Evolutionary conservation across 2,329 filamentous ascomycete species (phyloP).

Genomic region (Alternaria infectoria): DNA sequence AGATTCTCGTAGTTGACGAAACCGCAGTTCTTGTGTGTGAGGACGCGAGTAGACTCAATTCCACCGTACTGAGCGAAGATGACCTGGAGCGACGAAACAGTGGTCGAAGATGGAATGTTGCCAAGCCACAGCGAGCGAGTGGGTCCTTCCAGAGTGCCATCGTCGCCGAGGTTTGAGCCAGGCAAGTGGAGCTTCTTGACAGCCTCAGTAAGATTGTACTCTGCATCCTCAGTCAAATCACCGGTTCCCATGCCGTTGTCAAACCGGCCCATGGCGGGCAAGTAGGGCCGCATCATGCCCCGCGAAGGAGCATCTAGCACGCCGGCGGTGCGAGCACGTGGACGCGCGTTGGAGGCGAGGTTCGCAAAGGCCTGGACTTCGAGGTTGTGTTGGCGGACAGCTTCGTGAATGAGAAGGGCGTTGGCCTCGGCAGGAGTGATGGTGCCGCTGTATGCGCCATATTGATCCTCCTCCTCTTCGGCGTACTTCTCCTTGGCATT

Average conservation of each 20-base stretch:
- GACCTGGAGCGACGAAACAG: constrained; percentile 89
- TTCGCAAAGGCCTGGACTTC: constrained; percentile 91
- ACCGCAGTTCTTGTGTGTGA: constrained; percentile 98
- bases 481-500: constrained; percentile 98
- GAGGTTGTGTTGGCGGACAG: constrained; percentile 88
- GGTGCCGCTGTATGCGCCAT: constrained; percentile 65
- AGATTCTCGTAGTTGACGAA: constrained; percentile 97
- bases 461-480: constrained; percentile 82
- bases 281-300: constrained; percentile 71
- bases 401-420: constrained; percentile 68
- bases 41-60: constrained; percentile 87
- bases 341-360: constrained; percentile 80
- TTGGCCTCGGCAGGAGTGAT: constrained; percentile 66
- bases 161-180: constrained; percentile 71
- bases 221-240: constrained; percentile 77
- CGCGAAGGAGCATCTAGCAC: constrained; percentile 80
- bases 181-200: constrained; percentile 73
- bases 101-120: constrained; percentile 96
- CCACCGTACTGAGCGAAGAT: constrained; percentile 94
- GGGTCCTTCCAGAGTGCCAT: constrained; percentile 82
- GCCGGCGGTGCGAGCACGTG: constrained; percentile 88
- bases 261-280: constrained; percentile 61
- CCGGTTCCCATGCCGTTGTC: constrained; percentile 77
- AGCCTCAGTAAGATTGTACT: constrained; percentile 81
- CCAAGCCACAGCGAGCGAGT: constrained; percentile 96